Conservation (phyloP, 345 rosid species). For the Ceriops tagal region DNA sequence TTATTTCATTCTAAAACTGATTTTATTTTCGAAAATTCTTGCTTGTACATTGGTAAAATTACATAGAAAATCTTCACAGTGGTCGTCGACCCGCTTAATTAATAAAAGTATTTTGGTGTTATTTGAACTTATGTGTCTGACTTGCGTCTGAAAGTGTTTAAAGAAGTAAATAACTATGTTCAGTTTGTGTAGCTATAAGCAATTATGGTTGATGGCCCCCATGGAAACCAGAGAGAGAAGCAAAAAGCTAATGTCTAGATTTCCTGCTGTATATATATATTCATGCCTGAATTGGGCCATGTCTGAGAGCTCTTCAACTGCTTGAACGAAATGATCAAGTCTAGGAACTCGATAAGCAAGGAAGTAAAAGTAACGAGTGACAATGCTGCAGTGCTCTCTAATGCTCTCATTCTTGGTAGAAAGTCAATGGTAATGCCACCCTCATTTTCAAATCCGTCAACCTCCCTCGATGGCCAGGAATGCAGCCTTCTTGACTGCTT, state of each 20-base stretch:
- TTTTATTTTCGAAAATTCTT: too few species aligned
- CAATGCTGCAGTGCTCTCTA: conserved; percentile 57
- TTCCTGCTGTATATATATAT: conserved; percentile 12
- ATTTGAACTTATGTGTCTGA: too few species aligned
- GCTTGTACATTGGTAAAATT: too few species aligned
- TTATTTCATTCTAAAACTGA: too few species aligned
- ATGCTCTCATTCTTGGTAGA: conserved; percentile 44
- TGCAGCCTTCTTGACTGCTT: conserved; percentile 49
- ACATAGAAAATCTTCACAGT: too few species aligned
- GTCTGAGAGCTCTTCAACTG: conserved; percentile 51
- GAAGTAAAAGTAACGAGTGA: conserved; percentile 60
- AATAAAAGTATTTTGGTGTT: too few species aligned
- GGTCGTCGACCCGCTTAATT: too few species aligned
- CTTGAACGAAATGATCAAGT: conserved; percentile 62
- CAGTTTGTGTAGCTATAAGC: too few species aligned
- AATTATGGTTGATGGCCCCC: too few species aligned
- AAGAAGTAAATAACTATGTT: too few species aligned
- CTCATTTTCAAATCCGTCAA: conserved; percentile 56
- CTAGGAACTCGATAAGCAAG: conserved; percentile 57
- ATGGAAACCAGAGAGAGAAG: too few species aligned
- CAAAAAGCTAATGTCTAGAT: too few species aligned
- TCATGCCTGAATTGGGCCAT: conserved; percentile 53
- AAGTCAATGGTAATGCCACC: conserved; percentile 28
- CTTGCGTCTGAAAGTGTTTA: conserved; percentile 22
- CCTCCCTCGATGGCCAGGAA: conserved; percentile 62